Evolutionary conservation across 805 yeast species (phyloP), one percentile per base, ranked within the genome.

Genomic region (Wickerhamomyces sydowiorum): DNA sequence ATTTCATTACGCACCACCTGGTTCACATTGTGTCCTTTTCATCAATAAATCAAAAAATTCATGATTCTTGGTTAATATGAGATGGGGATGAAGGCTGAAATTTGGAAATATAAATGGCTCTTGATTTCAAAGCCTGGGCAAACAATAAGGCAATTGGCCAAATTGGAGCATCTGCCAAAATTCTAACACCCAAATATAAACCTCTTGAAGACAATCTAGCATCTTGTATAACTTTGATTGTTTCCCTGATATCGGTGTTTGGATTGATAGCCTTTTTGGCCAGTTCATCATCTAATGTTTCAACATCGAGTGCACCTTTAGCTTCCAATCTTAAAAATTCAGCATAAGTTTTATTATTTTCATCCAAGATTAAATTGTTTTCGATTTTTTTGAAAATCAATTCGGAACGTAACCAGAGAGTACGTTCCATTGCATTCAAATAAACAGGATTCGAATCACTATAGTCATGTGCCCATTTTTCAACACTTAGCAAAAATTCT

Each of bases 131-230:
- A 2, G 88, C 89, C 56, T 84, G 91, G 0, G 91, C 91, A 66
- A 84, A 82, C 17, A 82, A 75, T 59, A 85, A 65, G 1, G 89
- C 86, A 39, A 84, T 73, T 0, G 93, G 93, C 95, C 95, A 85
- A 21, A 85, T 82, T 14, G 93, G 93, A 0, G 90, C 90, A 66
- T 85, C 93, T 4, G 89, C 88, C 39, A 85, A 66, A 24, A 85
- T 81, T 51, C 88, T 67, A 12, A 85, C 85, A 32, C 93, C 95
- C 30, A 85, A 61, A 42, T 82, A 80, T 32, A 85, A 61, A 18
- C 81, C 70, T 55, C 80, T 73, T 39, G 74, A 67, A 17, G 81
- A 76, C 40, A 77, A 65, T 56, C 74, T 67, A 13, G 77, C 76
- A 38, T 65, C 65, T 33, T 65, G 59, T 36, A 80, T 74, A 19